Evolutionary conservation across 208 protist genomes (phyloP), one percentile per base, ranked within the genome.

Genomic region (Crithidia expoeki): DNA sequence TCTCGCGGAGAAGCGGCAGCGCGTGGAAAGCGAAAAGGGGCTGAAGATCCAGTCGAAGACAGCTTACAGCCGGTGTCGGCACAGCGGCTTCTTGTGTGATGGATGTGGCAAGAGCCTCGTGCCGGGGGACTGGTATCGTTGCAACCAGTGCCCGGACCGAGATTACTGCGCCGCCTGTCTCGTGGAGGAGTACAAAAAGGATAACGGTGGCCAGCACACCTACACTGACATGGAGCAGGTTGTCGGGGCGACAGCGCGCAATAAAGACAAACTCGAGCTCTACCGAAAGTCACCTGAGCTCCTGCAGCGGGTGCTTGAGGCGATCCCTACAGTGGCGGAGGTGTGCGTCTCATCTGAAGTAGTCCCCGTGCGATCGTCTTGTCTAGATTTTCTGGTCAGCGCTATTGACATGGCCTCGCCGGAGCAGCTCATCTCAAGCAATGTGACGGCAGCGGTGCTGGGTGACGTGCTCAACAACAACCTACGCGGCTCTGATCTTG

Each of bases 91-190:
- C 76, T 61, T 73, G 27, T 96, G 92, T 50, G 84, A 94, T 44
- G 61, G 68, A 16, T 96, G 92, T 60, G 70, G 70, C 6, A 86
- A 84, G 55, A 56, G 30, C 14, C 83, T 75, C 47, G 59, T 62
- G 14, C 74, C 76, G 1, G 79, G 74, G 0, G 79, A 92, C 61
- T 96, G 92, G 92, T 96, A 85, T 62, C 86, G 85, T 40, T 94
- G 92, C 79, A 94, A 96, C 63, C 80, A 86, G 27, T 94, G 89
- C 60, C 10, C 33, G 1, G 87, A 96, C 57, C 79, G 72, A 27
- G 92, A 96, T 70, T 88, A 84, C 61, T 96, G 92, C 79, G 74
- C 67, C 16, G 46, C 68, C 30, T 96, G 92, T 50, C 19, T 96
- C 2, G 65, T 93, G 30, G 68, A 79, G 30, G 58, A 84, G 30